Conservation (phyloP, 2,329 filamentous ascomycete species). For the Verruconis gallopava region DNA sequence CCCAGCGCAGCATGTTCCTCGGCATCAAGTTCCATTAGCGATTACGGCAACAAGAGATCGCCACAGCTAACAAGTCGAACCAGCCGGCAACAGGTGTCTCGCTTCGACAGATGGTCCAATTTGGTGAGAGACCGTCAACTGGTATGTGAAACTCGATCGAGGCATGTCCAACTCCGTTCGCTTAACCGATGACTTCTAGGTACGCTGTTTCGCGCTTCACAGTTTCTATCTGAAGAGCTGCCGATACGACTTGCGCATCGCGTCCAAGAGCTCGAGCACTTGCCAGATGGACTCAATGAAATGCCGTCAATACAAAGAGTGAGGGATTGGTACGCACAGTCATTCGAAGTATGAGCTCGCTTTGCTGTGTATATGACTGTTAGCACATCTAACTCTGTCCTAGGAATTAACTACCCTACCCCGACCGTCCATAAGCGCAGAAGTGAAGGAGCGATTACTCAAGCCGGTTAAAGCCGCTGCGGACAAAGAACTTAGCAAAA, state of each 20-base stretch:
- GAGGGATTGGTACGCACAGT: slow-evolving; percentile 98
- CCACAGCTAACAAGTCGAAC: slow-evolving; percentile 20
- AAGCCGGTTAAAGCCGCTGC: slow-evolving; percentile 46
- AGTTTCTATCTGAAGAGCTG: slow-evolving; percentile 96
- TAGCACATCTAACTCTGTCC: slow-evolving; percentile 15
- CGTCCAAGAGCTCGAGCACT: slow-evolving; percentile 80
- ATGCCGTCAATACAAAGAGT: slow-evolving; percentile 96
- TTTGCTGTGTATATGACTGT: neutral
- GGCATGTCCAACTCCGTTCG: too few relatives aligned
- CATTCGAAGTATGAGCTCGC: slow-evolving; percentile 67
- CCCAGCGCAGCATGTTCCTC: slow-evolving; percentile 26
- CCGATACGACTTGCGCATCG: slow-evolving; percentile 93
- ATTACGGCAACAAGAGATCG: slow-evolving; percentile 3
- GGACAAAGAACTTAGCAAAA: slow-evolving; percentile 59
- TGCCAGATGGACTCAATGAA: slow-evolving; percentile 91
- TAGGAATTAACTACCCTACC: slow-evolving; percentile 86
- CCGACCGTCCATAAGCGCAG: slow-evolving; percentile 60
- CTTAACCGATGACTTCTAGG: slow-evolving; percentile 42
- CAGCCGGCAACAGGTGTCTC: slow-evolving; percentile 84
- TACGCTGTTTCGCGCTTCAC: slow-evolving; percentile 91
- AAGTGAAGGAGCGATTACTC: slow-evolving; percentile 69
- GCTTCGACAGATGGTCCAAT: slow-evolving; percentile 97
- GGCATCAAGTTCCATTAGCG: slow-evolving; percentile 13
- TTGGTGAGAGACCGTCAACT: slow-evolving; percentile 83
- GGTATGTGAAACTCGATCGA: slow-evolving; percentile 40